Conservation (phyloP, 768 basidiomycete genomes). For the Boletus tomentosulus region DNA sequence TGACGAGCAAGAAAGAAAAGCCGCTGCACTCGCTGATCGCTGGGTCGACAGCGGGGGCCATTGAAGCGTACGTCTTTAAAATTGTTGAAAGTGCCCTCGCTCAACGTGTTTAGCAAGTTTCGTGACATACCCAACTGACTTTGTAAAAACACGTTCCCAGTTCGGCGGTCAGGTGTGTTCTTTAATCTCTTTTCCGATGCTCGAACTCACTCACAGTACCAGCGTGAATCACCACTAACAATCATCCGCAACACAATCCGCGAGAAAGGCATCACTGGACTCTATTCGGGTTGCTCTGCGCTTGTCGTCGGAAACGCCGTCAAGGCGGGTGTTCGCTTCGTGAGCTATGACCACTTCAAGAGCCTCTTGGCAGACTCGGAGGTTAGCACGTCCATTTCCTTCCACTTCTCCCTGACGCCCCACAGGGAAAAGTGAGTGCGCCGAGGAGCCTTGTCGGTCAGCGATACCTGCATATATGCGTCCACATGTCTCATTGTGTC, state of each 20-base stretch:
- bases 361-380: conserved; percentile 73
- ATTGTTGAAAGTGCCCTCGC: not conserved
- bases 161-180: conserved; percentile 70
- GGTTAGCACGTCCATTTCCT: conserved; percentile 40
- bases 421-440: conserved; percentile 85
- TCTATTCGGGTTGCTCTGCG: conserved; percentile 93
- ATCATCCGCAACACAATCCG: conserved; percentile 74
- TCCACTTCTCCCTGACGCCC: not conserved
- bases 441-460: conserved; percentile 78
- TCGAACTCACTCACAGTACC: not conserved
- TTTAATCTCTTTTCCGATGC: not conserved
- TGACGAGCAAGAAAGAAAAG: conserved; percentile 67
- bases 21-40: conserved; percentile 85
- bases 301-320: conserved; percentile 86
- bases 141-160: conserved; percentile 90
- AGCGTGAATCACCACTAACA: conserved; percentile 67
- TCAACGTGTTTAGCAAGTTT: conserved; percentile 52
- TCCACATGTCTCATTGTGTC: conserved; percentile 10
- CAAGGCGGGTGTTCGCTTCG: conserved; percentile 95
- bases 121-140: conserved; percentile 87
- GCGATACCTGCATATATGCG: conserved; percentile 4
- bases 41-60: conserved; percentile 86
- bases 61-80: conserved; percentile 73
- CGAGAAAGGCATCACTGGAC: conserved; percentile 70
- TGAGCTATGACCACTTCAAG: conserved; percentile 94